These are phyloP conservation scores for Myxozyma monticola DNA, from an alignment of 805 yeast genomes.

Conservation along the genomic window DNA sequence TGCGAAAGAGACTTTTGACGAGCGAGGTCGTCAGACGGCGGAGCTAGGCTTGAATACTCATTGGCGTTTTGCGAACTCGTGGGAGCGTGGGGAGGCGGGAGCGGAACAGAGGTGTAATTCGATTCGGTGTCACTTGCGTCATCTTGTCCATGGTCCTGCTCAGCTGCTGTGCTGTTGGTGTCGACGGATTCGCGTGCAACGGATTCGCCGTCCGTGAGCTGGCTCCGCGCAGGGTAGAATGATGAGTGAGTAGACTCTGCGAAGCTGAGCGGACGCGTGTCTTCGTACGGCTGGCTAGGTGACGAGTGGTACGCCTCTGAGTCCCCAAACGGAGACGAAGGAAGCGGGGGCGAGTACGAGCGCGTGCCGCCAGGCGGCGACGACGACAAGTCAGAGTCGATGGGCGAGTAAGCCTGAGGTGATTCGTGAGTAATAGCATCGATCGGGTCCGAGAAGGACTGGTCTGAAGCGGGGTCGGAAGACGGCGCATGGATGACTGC, in stretches of 20 bases:
- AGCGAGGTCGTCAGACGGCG: constrained; percentile 1
- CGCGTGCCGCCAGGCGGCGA: constrained; percentile 3
- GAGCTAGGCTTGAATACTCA: background rate
- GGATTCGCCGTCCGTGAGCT: too few relatives aligned
- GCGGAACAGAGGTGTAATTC: background rate
- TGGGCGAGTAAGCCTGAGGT: background rate
- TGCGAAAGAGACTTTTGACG: constrained; percentile 13
- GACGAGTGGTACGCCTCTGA: background rate
- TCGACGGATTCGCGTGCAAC: too few relatives aligned
- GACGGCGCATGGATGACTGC: constrained; percentile 1
- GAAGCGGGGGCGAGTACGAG: background rate
- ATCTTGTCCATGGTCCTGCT: too few relatives aligned
- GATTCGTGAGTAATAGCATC: background rate
- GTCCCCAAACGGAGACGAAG: background rate
- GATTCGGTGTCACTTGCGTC: background rate
- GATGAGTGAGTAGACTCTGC: background rate
- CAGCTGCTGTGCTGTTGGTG: too few relatives aligned
- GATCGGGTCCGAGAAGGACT: constrained; percentile 7
- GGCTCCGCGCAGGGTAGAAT: background rate
- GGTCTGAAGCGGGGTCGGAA: background rate
- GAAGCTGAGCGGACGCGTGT: background rate
- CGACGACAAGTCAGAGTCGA: constrained; percentile 13
- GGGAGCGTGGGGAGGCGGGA: constrained; percentile 1
- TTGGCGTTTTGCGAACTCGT: background rate
- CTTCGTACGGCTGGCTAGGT: background rate